Conservation (phyloP, 208 protist species). For the Naegleria fowleri region DNA sequence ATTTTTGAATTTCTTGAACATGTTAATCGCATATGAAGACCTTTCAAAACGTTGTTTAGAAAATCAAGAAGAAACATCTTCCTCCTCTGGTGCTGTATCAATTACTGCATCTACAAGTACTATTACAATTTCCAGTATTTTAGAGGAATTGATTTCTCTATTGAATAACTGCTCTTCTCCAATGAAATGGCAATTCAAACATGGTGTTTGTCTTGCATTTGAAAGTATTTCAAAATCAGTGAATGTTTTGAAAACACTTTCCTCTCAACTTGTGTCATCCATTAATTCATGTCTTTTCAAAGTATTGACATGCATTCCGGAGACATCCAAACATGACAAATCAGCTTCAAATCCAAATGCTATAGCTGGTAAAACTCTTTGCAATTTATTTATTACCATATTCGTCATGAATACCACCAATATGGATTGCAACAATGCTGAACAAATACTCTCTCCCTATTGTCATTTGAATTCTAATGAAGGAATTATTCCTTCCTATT, state of each 20-base stretch:
- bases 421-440: too few species aligned
- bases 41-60: not conserved
- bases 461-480: not conserved
- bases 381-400: not conserved
- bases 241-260: not conserved
- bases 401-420: not conserved
- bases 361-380: not conserved
- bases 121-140: too few species aligned
- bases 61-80: not conserved
- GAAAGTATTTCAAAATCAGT: not conserved
- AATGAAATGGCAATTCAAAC: not conserved
- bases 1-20: not conserved
- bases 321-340: not conserved
- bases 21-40: not conserved
- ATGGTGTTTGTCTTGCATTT: not conserved
- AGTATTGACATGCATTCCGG: not conserved
- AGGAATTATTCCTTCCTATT: not conserved
- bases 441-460: too few species aligned
- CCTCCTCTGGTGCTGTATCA: not conserved
- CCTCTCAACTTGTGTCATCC: not conserved
- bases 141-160: too few species aligned
- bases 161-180: too few species aligned
- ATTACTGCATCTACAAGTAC: too few species aligned
- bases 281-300: not conserved
- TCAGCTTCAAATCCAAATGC: not conserved